Evolutionary conservation across 108 stramenopile genomes (phyloP).

Genomic region (Cyclotella sp.): DNA sequence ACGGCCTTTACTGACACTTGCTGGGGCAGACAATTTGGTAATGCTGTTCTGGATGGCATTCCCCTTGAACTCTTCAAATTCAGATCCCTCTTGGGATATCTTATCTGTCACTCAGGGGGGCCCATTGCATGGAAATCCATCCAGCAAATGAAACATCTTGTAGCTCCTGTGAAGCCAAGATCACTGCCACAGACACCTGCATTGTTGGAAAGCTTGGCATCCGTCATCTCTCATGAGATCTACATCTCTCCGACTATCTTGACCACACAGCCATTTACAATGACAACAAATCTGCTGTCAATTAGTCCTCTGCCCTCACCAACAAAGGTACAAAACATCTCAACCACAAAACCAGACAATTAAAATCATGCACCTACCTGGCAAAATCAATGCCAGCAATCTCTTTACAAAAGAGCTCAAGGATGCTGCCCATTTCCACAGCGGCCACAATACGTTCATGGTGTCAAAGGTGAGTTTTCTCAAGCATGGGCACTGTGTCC

Average conservation of each 20-base stretch:
- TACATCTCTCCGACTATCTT: not conserved
- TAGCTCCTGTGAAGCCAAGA: constrained; percentile 24
- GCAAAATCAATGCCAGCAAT: not conserved
- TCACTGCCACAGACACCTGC: constrained; percentile 13
- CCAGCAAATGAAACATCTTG: constrained; percentile 4
- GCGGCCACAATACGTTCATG: not conserved
- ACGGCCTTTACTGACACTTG: constrained; percentile 16
- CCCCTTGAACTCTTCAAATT: constrained; percentile 14
- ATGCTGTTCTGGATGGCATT: not conserved
- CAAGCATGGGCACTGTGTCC: not conserved
- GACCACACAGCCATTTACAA: not conserved
- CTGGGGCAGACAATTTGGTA: constrained; percentile 24
- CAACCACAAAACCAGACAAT: not conserved
- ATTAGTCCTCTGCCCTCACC: constrained; percentile 9
- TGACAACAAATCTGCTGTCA: not conserved
- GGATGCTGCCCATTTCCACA: not conserved
- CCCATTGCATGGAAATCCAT: constrained; percentile 8
- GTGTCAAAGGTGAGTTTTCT: not conserved
- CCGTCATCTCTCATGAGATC: not conserved
- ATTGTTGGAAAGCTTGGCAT: not conserved
- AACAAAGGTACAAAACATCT: constrained; percentile 23
- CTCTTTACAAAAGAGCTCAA: constrained; percentile 1
- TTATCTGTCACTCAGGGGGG: constrained; percentile 4
- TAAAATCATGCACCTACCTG: not conserved
- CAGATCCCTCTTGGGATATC: not conserved